Percentiles rank a stretch among this genome's conserved stretches.
These are phyloP conservation scores for Ramaria rubella DNA, from an alignment of 768 basidiomycete genomes.

Conservation along the genomic window DNA sequence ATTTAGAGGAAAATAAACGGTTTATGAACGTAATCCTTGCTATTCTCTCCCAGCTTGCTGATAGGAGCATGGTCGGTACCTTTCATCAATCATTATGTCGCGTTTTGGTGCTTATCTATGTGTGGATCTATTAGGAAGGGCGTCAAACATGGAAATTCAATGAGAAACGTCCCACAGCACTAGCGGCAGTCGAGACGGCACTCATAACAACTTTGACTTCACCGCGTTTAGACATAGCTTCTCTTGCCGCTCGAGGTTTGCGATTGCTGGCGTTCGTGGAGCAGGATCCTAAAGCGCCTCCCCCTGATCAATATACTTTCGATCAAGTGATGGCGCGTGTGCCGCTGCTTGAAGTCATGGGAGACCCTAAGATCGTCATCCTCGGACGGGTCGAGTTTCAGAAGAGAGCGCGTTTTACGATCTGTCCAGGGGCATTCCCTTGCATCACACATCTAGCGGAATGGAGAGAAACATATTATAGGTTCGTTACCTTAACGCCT, in stretches of 20 bases:
- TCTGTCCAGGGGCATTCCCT: slow-evolving; percentile 57
- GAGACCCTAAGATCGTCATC: slow-evolving; percentile 63
- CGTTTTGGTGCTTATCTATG: background rate
- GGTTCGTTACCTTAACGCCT: slow-evolving; percentile 57
- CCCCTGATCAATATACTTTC: slow-evolving; percentile 46
- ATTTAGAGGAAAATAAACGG: slow-evolving; percentile 24
- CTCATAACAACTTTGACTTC: slow-evolving; percentile 68
- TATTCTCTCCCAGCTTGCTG: slow-evolving; percentile 1
- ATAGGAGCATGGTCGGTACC: slow-evolving; percentile 1
- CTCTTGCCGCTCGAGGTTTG: slow-evolving; percentile 60
- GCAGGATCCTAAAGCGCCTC: slow-evolving; percentile 50
- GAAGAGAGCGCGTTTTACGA: slow-evolving; percentile 67
- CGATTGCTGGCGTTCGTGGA: slow-evolving; percentile 65
- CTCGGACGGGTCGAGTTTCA: slow-evolving; percentile 76
- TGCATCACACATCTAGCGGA: slow-evolving; percentile 66
- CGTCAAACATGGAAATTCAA: slow-evolving; percentile 6
- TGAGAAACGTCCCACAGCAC: slow-evolving; percentile 47
- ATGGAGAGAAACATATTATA: slow-evolving; percentile 77
- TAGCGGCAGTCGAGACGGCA: slow-evolving; percentile 65
- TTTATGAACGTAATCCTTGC: background rate
- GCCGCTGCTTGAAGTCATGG: slow-evolving; percentile 71
- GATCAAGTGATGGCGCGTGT: slow-evolving; percentile 56
- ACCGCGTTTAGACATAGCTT: slow-evolving; percentile 57
- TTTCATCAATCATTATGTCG: background rate
- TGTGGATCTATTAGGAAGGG: background rate